Base-by-base conservation (phyloP, 805 yeast species). In the Lachancea sp. region DNA sequence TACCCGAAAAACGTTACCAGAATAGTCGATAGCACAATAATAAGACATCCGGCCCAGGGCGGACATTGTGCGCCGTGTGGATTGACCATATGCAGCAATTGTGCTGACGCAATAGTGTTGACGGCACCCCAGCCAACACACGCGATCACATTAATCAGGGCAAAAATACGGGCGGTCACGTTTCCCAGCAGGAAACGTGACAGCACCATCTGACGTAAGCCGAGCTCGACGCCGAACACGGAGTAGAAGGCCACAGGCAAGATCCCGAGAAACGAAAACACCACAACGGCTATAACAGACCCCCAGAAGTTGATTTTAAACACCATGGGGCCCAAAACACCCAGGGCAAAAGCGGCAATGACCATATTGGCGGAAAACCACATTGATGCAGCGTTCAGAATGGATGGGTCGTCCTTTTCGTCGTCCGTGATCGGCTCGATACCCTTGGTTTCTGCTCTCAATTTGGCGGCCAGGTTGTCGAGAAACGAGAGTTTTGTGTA, bases 121-220 rank as follows among this genome's bases (percentile, higher is more conserved):
- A 88, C 91, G 9, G 95, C 87, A 66, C 93, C 85, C 97, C 97
- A 90, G 56, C 97, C 96, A 45, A 89, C 78, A 75, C 95, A 86
- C 22, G 95, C 90, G 50, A 90, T 65, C 58, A 81, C 76, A 61
- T 89, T 88, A 62, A 90, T 72, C 38, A 82, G 64, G 9, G 95
- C 82, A 58, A 87, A 83, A 46, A 88, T 73, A 63, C 95, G 77
- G 67, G 85, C 81, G 38, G 84, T 82, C 27, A 70, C 62, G 65
- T 82, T 79, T 51, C 97, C 97, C 50, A 81, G 74, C 55, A 88
- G 74, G 66, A 73, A 89, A 54, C 91, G 76, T 10, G 95, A 79
- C 46, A 89, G 59, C 32, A 86, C 74, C 85, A 89, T 83, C 65
- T 90, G 96, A 67, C 97, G 81, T 51, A 90, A 72, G 53, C 96